Conservation (phyloP, 2,329 filamentous ascomycete genomes). For the Sporothrix inflata region DNA sequence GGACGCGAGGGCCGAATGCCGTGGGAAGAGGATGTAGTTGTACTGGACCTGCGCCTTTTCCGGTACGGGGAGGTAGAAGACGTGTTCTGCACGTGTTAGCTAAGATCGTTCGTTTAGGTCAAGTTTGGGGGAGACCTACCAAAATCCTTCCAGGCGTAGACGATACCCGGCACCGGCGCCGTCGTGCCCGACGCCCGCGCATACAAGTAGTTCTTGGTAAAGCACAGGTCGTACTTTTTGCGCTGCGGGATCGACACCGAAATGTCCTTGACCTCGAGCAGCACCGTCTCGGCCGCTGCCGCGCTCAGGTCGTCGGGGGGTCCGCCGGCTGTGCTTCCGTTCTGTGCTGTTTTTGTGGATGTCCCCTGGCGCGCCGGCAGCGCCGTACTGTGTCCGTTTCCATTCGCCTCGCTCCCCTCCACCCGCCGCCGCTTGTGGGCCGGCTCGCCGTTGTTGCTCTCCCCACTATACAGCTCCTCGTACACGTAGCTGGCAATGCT, state of each 20-base stretch:
- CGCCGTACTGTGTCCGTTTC: constrained; percentile 32
- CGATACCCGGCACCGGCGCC: constrained; percentile 56
- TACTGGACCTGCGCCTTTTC: constrained; percentile 67
- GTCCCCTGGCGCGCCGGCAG: constrained; percentile 29
- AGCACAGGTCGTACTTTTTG: constrained; percentile 69
- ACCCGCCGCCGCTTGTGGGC: constrained; percentile 58
- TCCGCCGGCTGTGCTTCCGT: constrained; percentile 22
- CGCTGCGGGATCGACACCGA: constrained; percentile 68
- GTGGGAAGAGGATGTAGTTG: constrained; percentile 67
- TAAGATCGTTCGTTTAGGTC: too few species aligned
- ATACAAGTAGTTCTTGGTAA: constrained; percentile 63
- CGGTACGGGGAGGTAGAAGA: constrained; percentile 66
- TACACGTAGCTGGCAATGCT: constrained; percentile 56
- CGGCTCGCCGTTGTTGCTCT: constrained; percentile 35
- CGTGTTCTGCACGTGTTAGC: constrained; percentile 51
- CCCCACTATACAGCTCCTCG: constrained; percentile 43
- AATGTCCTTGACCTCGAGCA: constrained; percentile 67
- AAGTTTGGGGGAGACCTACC: too few species aligned
- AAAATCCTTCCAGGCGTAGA: constrained; percentile 64
- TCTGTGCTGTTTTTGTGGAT: not conserved
- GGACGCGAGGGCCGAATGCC: constrained; percentile 52
- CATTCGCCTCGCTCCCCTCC: constrained; percentile 42
- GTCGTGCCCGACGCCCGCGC: constrained; percentile 57
- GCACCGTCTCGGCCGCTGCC: constrained; percentile 51
- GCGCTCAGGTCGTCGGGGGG: constrained; percentile 32